phyloP scores from a whole-genome alignment of 306 rosid genomes.

The Sophora flavescens region DNA sequence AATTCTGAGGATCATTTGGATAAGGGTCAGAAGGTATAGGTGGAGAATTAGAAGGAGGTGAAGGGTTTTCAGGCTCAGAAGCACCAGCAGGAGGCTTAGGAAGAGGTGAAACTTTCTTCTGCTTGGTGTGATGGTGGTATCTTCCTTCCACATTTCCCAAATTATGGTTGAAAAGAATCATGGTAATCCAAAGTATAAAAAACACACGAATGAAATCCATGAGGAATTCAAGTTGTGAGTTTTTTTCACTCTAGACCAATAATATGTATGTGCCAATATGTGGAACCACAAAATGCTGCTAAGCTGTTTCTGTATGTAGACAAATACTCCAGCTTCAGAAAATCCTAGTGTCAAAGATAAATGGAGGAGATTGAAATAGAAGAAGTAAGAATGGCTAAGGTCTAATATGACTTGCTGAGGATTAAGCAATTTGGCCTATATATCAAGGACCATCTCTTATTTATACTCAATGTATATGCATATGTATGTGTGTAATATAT shows the following conservation, averaged over 20 bases:
- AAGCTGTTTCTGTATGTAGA: conserved; percentile 43
- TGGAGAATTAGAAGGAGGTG: conserved; percentile 49
- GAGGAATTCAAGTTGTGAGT: background rate
- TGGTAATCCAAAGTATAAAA: conserved; percentile 46
- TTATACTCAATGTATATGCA: conserved; percentile 43
- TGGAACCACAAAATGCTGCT: conserved; percentile 45
- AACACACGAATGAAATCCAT: conserved; percentile 60
- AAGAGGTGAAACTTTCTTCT: conserved; percentile 43
- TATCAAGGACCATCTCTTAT: conserved; percentile 47
- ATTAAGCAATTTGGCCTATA: conserved; percentile 40
- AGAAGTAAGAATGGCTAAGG: conserved; percentile 41
- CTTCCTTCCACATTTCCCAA: conserved; percentile 78
- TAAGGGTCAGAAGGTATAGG: conserved; percentile 66
- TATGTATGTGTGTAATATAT: too few relatives aligned
- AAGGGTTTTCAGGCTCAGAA: conserved; percentile 40
- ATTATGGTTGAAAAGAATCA: conserved; percentile 41
- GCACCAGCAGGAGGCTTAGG: conserved; percentile 41
- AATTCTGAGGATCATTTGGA: conserved; percentile 57
- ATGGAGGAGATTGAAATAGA: conserved; percentile 26
- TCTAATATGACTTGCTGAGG: conserved; percentile 1
- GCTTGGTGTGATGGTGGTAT: conserved; percentile 66
- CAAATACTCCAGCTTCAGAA: conserved; percentile 43
- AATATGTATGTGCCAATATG: conserved; percentile 39
- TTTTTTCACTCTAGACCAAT: conserved; percentile 8
- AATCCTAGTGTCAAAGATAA: conserved; percentile 12